Conservation (phyloP, 2,329 filamentous ascomycete genomes). For the Fusarium falciforme region DNA sequence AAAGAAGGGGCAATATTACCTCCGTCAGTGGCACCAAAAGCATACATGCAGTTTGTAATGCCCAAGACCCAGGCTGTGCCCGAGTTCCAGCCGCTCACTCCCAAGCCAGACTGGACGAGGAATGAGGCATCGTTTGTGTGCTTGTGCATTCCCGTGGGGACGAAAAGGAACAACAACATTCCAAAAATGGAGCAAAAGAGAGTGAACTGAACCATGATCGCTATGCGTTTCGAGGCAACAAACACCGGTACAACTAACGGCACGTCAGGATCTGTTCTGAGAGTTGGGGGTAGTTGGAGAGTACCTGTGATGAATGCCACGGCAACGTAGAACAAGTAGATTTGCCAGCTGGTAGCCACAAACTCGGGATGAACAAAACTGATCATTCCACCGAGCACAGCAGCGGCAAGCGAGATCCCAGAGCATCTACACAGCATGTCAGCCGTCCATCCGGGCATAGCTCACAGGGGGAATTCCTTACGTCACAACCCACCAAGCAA, state of each 20-base stretch:
- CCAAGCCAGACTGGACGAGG: conserved; percentile 1
- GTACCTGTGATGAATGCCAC: conserved; percentile 13
- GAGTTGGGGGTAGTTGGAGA: neutral
- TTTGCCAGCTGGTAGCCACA: conserved; percentile 4
- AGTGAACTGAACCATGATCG: neutral
- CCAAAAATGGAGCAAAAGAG: conserved; percentile 8
- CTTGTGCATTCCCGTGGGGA: neutral
- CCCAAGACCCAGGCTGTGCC: conserved; percentile 14
- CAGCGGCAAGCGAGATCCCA: conserved; percentile 8
- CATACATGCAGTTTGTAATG: conserved; percentile 25
- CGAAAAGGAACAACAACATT: conserved; percentile 11
- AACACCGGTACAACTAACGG: conserved; percentile 5
- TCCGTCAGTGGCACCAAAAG: conserved; percentile 21
- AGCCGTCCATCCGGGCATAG: neutral
- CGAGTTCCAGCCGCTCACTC: conserved; percentile 15
- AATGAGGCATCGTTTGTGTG: conserved; percentile 4
- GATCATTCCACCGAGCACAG: conserved; percentile 9
- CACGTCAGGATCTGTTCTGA: neutral
- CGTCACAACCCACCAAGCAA: conserved; percentile 28
- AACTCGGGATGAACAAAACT: neutral
- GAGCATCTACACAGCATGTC: conserved; percentile 4
- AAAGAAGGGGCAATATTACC: neutral
- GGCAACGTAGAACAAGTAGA: conserved; percentile 16
- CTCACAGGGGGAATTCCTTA: neutral
- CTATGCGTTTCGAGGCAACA: conserved; percentile 7